Evolutionary conservation across 2,329 filamentous ascomycete genomes (phyloP).

Genomic region (Akanthomyces uredinophilus): DNA sequence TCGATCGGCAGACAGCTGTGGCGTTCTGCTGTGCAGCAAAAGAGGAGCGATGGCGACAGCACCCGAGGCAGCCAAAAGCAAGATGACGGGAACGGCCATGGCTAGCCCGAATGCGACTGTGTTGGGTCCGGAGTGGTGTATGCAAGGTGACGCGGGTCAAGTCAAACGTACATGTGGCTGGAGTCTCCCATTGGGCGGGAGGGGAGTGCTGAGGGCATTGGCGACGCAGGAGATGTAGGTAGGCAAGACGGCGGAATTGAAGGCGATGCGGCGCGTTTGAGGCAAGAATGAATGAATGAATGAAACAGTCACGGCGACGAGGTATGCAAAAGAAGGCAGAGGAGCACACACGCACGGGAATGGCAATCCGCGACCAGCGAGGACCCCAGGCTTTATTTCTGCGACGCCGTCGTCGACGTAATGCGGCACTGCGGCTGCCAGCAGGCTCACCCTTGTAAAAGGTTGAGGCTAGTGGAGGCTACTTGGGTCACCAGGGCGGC

Average conservation of each 20-base stretch:
- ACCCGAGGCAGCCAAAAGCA: not conserved
- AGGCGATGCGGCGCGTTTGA: not conserved
- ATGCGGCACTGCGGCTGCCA: not conserved
- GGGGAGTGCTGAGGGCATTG: not conserved
- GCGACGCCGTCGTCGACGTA: constrained; percentile 11
- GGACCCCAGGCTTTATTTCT: not conserved
- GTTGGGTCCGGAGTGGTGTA: not conserved
- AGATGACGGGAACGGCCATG: not conserved
- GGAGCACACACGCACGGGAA: not conserved
- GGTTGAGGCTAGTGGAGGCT: constrained; percentile 11
- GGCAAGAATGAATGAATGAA: not conserved
- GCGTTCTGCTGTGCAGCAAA: not conserved
- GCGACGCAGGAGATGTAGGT: not conserved
- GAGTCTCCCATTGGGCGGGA: constrained; percentile 3
- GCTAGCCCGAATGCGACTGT: constrained; percentile 1
- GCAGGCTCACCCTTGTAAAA: not conserved
- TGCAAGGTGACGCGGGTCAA: not conserved
- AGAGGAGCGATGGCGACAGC: not conserved
- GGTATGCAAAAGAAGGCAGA: not conserved
- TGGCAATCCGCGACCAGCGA: constrained; percentile 1
- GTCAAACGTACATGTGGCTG: constrained; percentile 14
- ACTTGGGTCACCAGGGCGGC: constrained; percentile 4
- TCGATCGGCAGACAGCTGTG: constrained; percentile 1
- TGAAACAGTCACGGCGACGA: not conserved
- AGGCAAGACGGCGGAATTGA: not conserved